A percentile compares a stretch with the other conserved stretches of the same genome.
These are phyloP conservation scores for Coemansia sp. DNA, from an alignment of 192 early-diverging fungal species.

Conservation along the genomic window DNA sequence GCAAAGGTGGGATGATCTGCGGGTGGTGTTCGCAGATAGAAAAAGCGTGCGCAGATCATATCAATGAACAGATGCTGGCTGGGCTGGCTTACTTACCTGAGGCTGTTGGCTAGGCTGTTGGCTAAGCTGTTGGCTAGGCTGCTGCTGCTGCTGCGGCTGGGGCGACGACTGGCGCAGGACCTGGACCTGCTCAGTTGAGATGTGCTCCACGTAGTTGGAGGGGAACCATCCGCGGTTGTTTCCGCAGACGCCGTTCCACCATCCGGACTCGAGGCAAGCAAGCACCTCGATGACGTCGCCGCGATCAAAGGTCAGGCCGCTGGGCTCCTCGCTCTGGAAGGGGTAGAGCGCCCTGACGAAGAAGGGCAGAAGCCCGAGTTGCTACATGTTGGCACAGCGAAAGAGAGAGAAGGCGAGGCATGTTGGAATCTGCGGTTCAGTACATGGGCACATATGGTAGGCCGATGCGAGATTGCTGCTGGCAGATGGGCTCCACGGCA, in stretches of 20 bases:
- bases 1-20: not conserved
- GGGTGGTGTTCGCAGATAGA: constrained; percentile 1
- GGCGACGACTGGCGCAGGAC: constrained; percentile 37
- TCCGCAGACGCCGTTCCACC: constrained; percentile 93
- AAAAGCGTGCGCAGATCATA: not conserved
- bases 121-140: too few relatives aligned
- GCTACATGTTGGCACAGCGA: constrained; percentile 18
- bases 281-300: constrained; percentile 91
- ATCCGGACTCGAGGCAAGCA: constrained; percentile 85
- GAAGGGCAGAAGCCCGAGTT: constrained; percentile 37
- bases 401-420: not conserved
- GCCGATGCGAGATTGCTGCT: not conserved
- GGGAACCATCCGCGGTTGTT: constrained; percentile 88
- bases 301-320: constrained; percentile 77
- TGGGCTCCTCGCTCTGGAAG: constrained; percentile 76
- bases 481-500: not conserved
- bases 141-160: constrained; percentile 12
- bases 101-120: constrained; percentile 10
- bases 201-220: constrained; percentile 74
- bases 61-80: not conserved
- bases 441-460: not conserved
- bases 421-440: constrained; percentile 7
- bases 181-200: constrained; percentile 59
- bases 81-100: constrained; percentile 12
- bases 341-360: constrained; percentile 81